A percentile compares a stretch with the other conserved stretches of the same genome.
phyloP scores from a whole-genome alignment of 2,329 filamentous ascomycete genomes.

The Paramyrothecium roridum region DNA sequence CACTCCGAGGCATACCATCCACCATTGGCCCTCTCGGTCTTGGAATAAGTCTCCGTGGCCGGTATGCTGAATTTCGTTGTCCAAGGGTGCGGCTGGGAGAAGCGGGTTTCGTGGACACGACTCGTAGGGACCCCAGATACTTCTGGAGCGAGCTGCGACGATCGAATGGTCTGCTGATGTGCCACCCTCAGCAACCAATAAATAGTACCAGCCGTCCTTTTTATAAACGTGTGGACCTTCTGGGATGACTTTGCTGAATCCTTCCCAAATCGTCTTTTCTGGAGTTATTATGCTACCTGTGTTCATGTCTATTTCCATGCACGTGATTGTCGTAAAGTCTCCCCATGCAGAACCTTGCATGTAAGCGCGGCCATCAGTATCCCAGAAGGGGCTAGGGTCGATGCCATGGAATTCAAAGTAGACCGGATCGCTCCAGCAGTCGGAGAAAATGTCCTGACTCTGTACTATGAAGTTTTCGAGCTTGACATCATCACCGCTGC shows the following conservation, averaged over 20 bases:
- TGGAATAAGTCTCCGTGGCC: neutral
- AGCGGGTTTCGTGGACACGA: slow-evolving; percentile 38
- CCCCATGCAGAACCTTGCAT: slow-evolving; percentile 13
- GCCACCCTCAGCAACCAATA: slow-evolving; percentile 47
- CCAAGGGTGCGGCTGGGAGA: slow-evolving; percentile 14
- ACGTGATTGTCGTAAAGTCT: slow-evolving; percentile 17
- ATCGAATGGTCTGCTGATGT: slow-evolving; percentile 37
- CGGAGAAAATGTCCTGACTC: slow-evolving; percentile 15
- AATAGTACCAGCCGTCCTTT: slow-evolving; percentile 40
- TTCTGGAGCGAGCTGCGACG: slow-evolving; percentile 36
- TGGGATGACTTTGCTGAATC: slow-evolving; percentile 14
- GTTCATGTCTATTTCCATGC: slow-evolving; percentile 14
- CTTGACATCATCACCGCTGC: neutral
- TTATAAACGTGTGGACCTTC: slow-evolving; percentile 45
- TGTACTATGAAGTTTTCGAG: slow-evolving; percentile 17
- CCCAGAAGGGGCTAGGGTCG: slow-evolving; percentile 40
- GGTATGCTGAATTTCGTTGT: neutral
- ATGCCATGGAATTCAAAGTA: slow-evolving; percentile 36
- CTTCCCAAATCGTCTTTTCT: slow-evolving; percentile 10
- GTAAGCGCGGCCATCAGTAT: slow-evolving; percentile 28
- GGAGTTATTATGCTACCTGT: slow-evolving; percentile 15
- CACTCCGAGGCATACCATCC: neutral
- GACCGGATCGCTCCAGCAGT: slow-evolving; percentile 24
- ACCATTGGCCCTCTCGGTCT: neutral
- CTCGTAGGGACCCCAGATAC: slow-evolving; percentile 40